These are phyloP conservation scores for Penicillium simplicissimum DNA, from an alignment of 495 filamentous ascomycete genomes.

Conservation along the genomic window DNA sequence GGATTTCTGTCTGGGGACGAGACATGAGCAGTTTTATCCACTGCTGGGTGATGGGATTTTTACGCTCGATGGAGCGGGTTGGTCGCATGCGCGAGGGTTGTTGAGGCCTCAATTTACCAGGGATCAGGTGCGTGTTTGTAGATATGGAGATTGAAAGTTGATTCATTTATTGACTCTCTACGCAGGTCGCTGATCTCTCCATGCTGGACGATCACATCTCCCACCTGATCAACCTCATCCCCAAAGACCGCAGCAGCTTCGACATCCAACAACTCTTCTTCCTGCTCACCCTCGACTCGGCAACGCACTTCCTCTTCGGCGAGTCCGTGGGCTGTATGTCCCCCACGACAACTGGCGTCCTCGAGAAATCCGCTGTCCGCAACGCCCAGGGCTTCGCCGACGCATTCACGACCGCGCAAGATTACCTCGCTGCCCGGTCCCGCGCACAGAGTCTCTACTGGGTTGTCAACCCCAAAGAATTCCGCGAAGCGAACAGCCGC, in stretches of 20 bases:
- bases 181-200: constrained; percentile 43
- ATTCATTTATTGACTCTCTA: neutral
- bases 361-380: constrained; percentile 35
- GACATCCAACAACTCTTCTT: constrained; percentile 64
- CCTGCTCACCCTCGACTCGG: constrained; percentile 63
- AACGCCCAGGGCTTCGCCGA: constrained; percentile 45
- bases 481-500: constrained; percentile 37
- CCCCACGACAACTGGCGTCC: constrained; percentile 23
- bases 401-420: constrained; percentile 47
- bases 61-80: constrained; percentile 65
- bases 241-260: constrained; percentile 49
- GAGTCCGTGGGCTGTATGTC: constrained; percentile 50
- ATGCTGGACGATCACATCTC: constrained; percentile 59
- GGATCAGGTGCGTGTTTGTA: constrained; percentile 40
- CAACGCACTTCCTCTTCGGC: constrained; percentile 69
- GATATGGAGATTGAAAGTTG: neutral
- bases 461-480: constrained; percentile 40
- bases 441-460: constrained; percentile 40
- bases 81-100: constrained; percentile 59
- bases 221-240: constrained; percentile 51
- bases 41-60: constrained; percentile 67
- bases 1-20: constrained; percentile 56
- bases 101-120: constrained; percentile 55
- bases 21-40: constrained; percentile 47
- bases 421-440: constrained; percentile 33